phyloP scores from a whole-genome alignment of 2,329 filamentous ascomycete species.

The Phialophora chinensis region DNA sequence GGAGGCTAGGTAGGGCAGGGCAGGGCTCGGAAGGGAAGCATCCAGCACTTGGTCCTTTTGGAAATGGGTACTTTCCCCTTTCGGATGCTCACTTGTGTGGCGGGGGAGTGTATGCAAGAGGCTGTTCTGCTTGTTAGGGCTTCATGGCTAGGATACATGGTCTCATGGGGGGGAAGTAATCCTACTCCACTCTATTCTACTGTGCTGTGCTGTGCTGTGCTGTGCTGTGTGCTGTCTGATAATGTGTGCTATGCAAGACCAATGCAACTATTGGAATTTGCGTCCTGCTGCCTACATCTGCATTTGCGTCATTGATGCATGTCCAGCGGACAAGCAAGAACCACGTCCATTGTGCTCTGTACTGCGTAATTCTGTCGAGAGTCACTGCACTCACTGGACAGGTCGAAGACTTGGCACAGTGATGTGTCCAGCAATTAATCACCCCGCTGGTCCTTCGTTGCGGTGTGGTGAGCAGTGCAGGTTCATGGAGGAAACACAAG shows the following conservation, averaged over 20 bases:
- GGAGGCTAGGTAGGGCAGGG: no score
- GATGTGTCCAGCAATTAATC: background rate
- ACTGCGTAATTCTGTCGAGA: no score
- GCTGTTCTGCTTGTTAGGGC: background rate
- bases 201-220: background rate
- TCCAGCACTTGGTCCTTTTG: background rate
- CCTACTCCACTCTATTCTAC: background rate
- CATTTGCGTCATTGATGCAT: background rate
- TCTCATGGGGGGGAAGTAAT: background rate
- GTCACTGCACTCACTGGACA: no score
- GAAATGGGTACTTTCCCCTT: background rate
- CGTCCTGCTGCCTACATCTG: background rate
- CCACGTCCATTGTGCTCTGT: no score
- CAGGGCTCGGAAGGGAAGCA: background rate
- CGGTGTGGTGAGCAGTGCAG: background rate
- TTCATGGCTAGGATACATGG: background rate
- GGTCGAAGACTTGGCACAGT: background rate
- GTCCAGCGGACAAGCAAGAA: no score
- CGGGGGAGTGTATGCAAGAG: no score
- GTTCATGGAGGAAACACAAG: background rate
- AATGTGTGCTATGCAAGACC: no score
- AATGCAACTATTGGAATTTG: no score
- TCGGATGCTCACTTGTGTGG: no score
- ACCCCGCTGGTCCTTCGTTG: background rate
- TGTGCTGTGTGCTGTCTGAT: no score